Conservation (phyloP, 345 rosid genomes). For the Adansonia digitata region DNA sequence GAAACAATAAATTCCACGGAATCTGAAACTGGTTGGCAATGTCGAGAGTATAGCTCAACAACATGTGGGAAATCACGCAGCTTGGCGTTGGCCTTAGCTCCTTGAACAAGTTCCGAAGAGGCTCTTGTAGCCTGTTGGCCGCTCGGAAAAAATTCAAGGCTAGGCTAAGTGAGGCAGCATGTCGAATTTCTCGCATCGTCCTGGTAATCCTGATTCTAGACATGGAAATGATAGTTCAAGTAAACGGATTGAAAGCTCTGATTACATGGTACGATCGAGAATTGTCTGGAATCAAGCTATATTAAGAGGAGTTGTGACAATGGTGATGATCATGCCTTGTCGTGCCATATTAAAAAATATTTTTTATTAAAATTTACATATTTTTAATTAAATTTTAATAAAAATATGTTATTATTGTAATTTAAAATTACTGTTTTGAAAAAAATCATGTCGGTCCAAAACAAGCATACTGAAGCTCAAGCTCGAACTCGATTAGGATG, state of each 20-base stretch:
- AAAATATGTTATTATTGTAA: no score
- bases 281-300: conserved; percentile 19
- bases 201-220: conserved; percentile 27
- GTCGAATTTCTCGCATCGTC: conserved; percentile 35
- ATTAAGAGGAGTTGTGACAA: conserved; percentile 41
- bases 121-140: conserved; percentile 10
- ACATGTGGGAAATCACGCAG: conserved; percentile 41
- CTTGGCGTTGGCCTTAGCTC: conserved; percentile 28
- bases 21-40: conserved; percentile 35
- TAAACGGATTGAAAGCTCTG: conserved; percentile 22
- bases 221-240: conserved; percentile 23
- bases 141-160: conserved; percentile 24
- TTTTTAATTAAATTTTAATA: no score
- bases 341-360: no score
- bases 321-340: conserved; percentile 34
- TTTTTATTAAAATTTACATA: no score
- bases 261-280: conserved; percentile 13
- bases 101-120: conserved; percentile 20
- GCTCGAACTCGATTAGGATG: no score
- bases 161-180: conserved; percentile 19
- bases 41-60: conserved; percentile 26
- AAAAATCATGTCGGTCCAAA: no score
- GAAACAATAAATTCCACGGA: conserved; percentile 36
- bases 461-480: no score
- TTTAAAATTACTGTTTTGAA: no score